These are phyloP conservation scores for Eucalyptus shirleyi DNA, from an alignment of 345 rosid genomes.

Conservation along the genomic window DNA sequence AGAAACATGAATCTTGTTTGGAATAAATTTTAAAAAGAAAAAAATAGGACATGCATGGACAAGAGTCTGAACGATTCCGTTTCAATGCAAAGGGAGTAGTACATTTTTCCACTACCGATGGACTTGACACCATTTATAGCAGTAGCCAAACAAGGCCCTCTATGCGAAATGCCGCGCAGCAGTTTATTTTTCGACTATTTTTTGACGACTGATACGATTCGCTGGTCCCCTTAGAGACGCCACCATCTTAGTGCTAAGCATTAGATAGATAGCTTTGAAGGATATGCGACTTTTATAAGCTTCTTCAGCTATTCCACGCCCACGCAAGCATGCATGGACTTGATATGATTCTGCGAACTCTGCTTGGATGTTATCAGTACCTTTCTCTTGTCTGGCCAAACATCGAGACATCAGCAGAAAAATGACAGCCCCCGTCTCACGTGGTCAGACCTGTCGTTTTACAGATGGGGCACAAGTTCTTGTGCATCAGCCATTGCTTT, in stretches of 20 bases:
- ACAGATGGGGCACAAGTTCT: constrained; percentile 10
- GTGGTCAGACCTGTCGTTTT: not conserved
- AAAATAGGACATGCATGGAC: not conserved
- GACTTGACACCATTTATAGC: not conserved
- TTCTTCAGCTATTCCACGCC: not conserved
- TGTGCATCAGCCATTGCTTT: constrained; percentile 9
- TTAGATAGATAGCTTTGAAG: not conserved
- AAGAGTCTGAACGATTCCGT: not conserved
- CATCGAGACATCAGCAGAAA: not conserved
- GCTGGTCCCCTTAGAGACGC: not conserved
- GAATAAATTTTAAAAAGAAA: not conserved
- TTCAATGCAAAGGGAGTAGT: not conserved
- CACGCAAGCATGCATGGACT: not conserved
- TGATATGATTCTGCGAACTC: not conserved
- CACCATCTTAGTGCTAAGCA: not conserved
- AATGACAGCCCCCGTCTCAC: not conserved
- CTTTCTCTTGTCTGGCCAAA: not conserved
- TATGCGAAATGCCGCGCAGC: not conserved
- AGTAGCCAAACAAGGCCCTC: not conserved
- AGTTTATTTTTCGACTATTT: not conserved
- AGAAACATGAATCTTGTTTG: not conserved
- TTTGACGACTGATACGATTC: not conserved
- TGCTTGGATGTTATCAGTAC: not conserved
- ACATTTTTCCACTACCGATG: not conserved
- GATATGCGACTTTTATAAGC: not conserved